Percentiles rank a stretch among this genome's conserved stretches.
Evolutionary conservation across 495 filamentous ascomycete genomes (phyloP).

Genomic region (Chaetomium fimeti): DNA sequence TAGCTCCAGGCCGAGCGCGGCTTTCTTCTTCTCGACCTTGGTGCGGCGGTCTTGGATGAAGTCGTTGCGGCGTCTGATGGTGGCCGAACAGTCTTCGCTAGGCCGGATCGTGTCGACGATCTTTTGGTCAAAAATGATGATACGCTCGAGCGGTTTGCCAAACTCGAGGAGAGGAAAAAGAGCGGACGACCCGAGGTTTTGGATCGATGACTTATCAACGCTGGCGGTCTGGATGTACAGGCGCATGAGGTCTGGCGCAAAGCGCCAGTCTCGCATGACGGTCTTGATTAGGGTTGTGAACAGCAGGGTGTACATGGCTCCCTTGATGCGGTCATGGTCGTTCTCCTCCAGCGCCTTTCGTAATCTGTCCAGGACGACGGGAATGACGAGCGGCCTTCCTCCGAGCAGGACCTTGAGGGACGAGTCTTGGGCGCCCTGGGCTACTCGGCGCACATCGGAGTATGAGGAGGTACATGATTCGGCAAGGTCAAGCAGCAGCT

Average conservation of each 20-base stretch:
- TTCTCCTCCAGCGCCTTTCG: slow-evolving; percentile 77
- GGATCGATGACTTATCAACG: slow-evolving; percentile 90
- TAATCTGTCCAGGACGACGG: slow-evolving; percentile 74
- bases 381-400: slow-evolving; percentile 81
- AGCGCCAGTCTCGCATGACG: slow-evolving; percentile 86
- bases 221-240: slow-evolving; percentile 85
- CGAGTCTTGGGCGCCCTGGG: slow-evolving; percentile 87
- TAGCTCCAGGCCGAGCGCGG: slow-evolving; percentile 73
- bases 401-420: slow-evolving; percentile 91
- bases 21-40: slow-evolving; percentile 78
- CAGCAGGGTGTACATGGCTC: slow-evolving; percentile 82
- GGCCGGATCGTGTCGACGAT: slow-evolving; percentile 73
- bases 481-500: slow-evolving; percentile 80
- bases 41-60: slow-evolving; percentile 70
- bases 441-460: slow-evolving; percentile 89
- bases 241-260: slow-evolving; percentile 78
- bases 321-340: slow-evolving; percentile 89
- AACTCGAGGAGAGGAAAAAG: slow-evolving; percentile 89
- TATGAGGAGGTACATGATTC: slow-evolving; percentile 91
- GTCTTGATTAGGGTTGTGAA: slow-evolving; percentile 89
- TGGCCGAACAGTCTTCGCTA: slow-evolving; percentile 58
- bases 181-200: slow-evolving; percentile 78
- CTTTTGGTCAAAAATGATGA: slow-evolving; percentile 79
- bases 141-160: slow-evolving; percentile 75
- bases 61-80: slow-evolving; percentile 64